These are phyloP conservation scores for Cardiospermum halicacabum DNA, from an alignment of 345 rosid species.

Conservation along the genomic window DNA sequence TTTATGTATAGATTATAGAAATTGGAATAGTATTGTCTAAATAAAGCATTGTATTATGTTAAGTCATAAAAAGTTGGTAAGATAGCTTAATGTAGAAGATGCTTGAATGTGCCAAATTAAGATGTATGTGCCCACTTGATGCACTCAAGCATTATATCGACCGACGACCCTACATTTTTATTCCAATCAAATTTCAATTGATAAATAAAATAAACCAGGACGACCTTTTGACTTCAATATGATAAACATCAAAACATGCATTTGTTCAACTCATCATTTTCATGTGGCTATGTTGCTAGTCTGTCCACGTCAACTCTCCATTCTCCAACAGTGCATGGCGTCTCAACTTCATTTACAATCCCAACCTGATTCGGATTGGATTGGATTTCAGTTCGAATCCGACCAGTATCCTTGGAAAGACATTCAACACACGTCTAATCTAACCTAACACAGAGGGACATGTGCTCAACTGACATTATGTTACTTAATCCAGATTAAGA, in stretches of 20 bases:
- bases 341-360: too few species aligned
- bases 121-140: too few species aligned
- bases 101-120: too few species aligned
- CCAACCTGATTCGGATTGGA: too few species aligned
- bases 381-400: too few species aligned
- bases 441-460: neutral
- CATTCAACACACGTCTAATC: neutral
- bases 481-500: neutral
- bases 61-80: too few species aligned
- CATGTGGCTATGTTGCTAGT: neutral
- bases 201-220: neutral
- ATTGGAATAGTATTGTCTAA: too few species aligned
- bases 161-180: neutral
- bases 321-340: conserved; percentile 20
- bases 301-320: conserved; percentile 19
- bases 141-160: neutral
- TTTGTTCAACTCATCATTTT: neutral
- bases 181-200: neutral
- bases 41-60: too few species aligned
- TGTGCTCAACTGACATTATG: neutral
- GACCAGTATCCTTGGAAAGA: too few species aligned
- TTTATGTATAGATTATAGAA: too few species aligned
- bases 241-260: neutral
- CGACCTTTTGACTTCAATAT: neutral
- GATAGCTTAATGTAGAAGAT: too few species aligned